Base-by-base conservation (phyloP, 176 grass and related monocot genomes). In the Bonia amplexicaulis region DNA sequence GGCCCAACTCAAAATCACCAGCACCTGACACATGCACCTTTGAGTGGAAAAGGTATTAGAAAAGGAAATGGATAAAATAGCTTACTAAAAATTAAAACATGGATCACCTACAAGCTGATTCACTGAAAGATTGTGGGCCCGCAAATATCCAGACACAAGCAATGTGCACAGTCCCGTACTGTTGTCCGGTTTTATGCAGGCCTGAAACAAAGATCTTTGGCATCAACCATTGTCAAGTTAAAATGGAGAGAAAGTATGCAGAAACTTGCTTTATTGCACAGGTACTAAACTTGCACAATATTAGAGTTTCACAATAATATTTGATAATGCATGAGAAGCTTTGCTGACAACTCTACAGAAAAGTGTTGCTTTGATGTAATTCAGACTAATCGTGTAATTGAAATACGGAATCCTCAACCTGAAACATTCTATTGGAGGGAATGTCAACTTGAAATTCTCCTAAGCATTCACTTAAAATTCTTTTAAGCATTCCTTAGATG, bases 11-110 rank as follows among this genome's bases (percentile, higher is more conserved):
- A 86, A 98, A 98, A 89, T 98, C 96, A 83, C 93, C 96, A 73
- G 82, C 89, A 46, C 93, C 93, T 92, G 91, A 90, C 61, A 98
- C 87, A 86, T 98, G 93, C 52, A 98, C 91, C 96, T 98, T 65
- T 35, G 77, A 87, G 85, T 84, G 89, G 73, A 52, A 82, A 79
- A 59, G 17, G 57, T 81, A 77, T 97, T 35, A 94, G 84, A 67
- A 89, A 51, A 86, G 57, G 42, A 84, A 84, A 72, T 13, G 17
- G 48, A 51, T 27, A 74, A 69, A 39, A 74, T 44, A 77, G n/a
- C 62, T 65, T 58, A 77, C 44, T 20, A 9, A 17, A 69, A 35
- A 74, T 42, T 19, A 66, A 86, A 72, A 73, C 84, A 92, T 54
- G 60, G 75, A 63, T 72, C 87, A 93, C 93, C 81, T 81, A 95